Percentiles rank a stretch among this genome's conserved stretches.
These are phyloP conservation scores for Vitis rupestris DNA, from an alignment of 164 flowering plant genomes.

Conservation along the genomic window DNA sequence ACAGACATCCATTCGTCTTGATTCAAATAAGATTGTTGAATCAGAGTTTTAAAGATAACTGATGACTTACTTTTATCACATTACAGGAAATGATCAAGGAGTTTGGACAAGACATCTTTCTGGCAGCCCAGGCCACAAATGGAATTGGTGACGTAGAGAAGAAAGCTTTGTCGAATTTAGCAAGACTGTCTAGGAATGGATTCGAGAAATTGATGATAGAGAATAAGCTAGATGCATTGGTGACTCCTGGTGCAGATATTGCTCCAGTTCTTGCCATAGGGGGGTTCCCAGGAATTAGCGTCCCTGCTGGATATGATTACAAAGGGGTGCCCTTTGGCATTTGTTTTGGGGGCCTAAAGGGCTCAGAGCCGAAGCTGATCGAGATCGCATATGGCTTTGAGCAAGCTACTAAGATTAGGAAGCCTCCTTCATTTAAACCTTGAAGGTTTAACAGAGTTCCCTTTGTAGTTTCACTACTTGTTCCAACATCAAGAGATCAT, in stretches of 20 bases:
- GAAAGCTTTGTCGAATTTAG: constrained; percentile 25
- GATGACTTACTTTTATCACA: neutral
- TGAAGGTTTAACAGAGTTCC: neutral
- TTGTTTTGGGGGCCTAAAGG: constrained; percentile 51
- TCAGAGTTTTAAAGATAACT: neutral
- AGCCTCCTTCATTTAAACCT: constrained; percentile 22
- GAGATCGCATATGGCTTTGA: constrained; percentile 52
- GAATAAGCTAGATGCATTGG: constrained; percentile 44
- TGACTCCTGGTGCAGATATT: constrained; percentile 23
- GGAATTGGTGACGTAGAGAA: constrained; percentile 32
- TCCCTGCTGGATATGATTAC: constrained; percentile 46
- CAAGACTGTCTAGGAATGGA: constrained; percentile 28
- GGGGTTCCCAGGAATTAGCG: constrained; percentile 48
- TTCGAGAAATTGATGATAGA: constrained; percentile 42
- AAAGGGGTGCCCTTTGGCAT: constrained; percentile 48
- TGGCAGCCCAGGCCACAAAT: constrained; percentile 36
- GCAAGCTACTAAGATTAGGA: constrained; percentile 42
- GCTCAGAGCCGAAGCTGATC: constrained; percentile 47
- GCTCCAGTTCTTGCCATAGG: constrained; percentile 47
- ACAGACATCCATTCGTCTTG: neutral
- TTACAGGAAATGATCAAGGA: constrained; percentile 37
- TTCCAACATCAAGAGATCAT: no score
- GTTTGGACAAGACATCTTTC: constrained; percentile 31
- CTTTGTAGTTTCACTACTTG: no score
- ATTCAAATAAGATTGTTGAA: neutral